Conservation (phyloP, 2,329 filamentous ascomycete genomes). For the Nothophoma quercina region DNA sequence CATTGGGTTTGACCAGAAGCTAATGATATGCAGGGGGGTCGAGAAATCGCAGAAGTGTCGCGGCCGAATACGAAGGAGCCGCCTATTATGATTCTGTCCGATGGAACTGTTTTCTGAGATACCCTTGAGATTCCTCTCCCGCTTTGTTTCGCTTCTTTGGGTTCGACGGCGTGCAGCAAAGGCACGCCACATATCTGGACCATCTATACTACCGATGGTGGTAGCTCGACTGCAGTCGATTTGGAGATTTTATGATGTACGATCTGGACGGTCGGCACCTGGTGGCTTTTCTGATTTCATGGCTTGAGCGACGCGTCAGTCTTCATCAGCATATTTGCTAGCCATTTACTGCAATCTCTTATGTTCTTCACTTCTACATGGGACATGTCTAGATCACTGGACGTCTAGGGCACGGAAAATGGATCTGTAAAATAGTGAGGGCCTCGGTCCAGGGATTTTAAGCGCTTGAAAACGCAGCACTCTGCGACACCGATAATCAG, state of each 20-base stretch:
- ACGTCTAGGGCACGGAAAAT: constrained; percentile 19
- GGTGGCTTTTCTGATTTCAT: constrained; percentile 32
- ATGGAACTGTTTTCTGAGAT: constrained; percentile 91
- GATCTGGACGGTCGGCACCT: constrained; percentile 37
- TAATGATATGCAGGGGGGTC: constrained; percentile 70
- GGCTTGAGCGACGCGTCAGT: constrained; percentile 13
- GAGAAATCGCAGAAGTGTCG: constrained; percentile 94
- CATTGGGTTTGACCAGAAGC: background rate
- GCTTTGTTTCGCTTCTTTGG: constrained; percentile 34
- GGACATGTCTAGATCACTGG: constrained; percentile 13
- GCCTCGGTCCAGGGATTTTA: constrained; percentile 11
- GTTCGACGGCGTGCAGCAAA: constrained; percentile 21
- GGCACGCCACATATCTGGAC: constrained; percentile 24
- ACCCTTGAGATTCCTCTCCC: constrained; percentile 46
- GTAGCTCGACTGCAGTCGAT: constrained; percentile 27
- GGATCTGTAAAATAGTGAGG: constrained; percentile 18
- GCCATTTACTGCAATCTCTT: constrained; percentile 10
- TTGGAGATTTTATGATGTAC: constrained; percentile 33
- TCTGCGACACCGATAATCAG: constrained; percentile 5
- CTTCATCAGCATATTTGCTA: constrained; percentile 13
- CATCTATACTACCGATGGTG: constrained; percentile 11
- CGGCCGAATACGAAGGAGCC: constrained; percentile 96
- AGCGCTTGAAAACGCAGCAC: constrained; percentile 5
- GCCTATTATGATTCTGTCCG: constrained; percentile 93
- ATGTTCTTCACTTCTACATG: constrained; percentile 16